Evolutionary conservation across 192 early-diverging fungal species (phyloP).

Genomic region (Entomortierella beljakovae): DNA sequence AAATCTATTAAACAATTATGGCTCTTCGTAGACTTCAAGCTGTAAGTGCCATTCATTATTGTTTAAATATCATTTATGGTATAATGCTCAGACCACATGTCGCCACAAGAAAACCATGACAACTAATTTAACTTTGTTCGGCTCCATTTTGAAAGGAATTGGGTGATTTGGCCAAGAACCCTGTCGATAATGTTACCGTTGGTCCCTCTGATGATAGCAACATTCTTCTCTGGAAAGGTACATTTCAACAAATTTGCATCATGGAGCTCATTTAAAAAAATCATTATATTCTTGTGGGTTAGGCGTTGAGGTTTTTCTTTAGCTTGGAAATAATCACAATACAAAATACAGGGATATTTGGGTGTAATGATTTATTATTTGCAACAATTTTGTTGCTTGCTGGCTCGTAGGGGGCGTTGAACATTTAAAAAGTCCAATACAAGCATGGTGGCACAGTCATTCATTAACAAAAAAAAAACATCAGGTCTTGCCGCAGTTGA

Average conservation of each 20-base stretch:
- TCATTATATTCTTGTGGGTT: neutral
- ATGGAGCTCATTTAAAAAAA: neutral
- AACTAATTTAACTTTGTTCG: neutral
- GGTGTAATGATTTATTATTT: neutral
- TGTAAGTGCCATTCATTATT: conserved; percentile 13
- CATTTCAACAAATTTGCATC: conserved; percentile 19
- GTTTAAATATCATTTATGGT: neutral
- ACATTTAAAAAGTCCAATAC: neutral
- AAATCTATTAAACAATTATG: conserved; percentile 13
- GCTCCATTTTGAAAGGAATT: conserved; percentile 62
- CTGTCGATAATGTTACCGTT: conserved; percentile 65
- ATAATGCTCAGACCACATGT: neutral
- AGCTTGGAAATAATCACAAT: too few relatives aligned
- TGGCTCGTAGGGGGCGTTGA: neutral
- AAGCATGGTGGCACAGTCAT: neutral
- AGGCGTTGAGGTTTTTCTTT: neutral
- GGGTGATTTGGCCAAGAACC: conserved; percentile 71
- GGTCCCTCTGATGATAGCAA: conserved; percentile 68
- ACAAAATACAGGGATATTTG: too few relatives aligned
- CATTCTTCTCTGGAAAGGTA: conserved; percentile 77
- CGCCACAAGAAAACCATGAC: neutral
- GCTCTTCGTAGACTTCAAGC: conserved; percentile 48
- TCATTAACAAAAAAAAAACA: neutral
- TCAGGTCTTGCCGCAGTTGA: neutral
- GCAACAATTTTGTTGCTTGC: neutral